Evolutionary conservation across 2,329 filamentous ascomycete species (phyloP).

Genomic region (Niveomyces coronatus): DNA sequence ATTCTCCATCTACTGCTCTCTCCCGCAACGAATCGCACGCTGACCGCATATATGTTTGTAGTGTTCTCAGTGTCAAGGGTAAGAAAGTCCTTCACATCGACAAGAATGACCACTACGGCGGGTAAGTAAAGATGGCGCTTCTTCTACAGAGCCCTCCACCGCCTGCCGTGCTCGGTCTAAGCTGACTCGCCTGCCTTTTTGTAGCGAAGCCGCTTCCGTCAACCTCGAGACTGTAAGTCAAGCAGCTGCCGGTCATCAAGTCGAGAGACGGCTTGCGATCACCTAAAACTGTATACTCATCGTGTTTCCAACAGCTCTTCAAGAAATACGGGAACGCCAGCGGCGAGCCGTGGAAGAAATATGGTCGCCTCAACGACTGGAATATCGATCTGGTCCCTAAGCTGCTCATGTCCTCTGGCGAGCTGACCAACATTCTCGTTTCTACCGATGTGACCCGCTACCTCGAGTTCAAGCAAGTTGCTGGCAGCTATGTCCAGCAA

Average conservation of each 20-base stretch:
- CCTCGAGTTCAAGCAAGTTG: conserved; percentile 89
- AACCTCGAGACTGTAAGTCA: conserved; percentile 81
- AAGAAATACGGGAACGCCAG: conserved; percentile 87
- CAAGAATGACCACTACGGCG: conserved; percentile 96
- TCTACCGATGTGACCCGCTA: conserved; percentile 87
- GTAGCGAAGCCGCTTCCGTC: conserved; percentile 80
- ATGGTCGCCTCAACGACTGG: conserved; percentile 95
- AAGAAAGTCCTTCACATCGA: conserved; percentile 99
- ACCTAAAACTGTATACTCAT: too few relatives aligned
- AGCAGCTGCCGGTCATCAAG: too few relatives aligned
- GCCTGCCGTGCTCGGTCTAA: neutral
- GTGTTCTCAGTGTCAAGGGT: conserved; percentile 94
- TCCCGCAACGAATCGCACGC: neutral
- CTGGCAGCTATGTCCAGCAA: conserved; percentile 94
- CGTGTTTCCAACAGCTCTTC: conserved; percentile 84
- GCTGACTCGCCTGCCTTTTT: conserved; percentile 19
- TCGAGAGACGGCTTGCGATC: too few relatives aligned
- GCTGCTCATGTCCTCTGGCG: conserved; percentile 96
- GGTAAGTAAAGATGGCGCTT: conserved; percentile 62
- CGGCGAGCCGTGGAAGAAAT: conserved; percentile 96
- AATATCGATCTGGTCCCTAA: conserved; percentile 98
- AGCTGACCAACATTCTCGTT: conserved; percentile 96
- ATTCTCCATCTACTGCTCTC: conserved; percentile 4
- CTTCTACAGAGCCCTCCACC: neutral
- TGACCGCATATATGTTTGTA: conserved; percentile 23